Evolutionary conservation across 495 filamentous ascomycete genomes (phyloP).

Genomic region (Ascodesmis nigricans): DNA sequence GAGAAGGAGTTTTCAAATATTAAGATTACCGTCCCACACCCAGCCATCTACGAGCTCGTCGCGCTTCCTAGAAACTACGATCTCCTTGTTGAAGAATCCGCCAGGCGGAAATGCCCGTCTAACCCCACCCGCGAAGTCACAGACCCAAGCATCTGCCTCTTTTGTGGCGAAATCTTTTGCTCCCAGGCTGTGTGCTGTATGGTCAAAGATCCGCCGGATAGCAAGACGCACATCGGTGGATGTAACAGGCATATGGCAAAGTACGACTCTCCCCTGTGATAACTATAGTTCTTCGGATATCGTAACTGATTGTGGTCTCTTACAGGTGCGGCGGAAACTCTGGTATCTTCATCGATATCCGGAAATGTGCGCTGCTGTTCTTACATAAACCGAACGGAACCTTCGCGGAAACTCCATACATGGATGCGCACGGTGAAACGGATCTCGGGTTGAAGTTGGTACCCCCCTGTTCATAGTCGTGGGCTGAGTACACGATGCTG

Average conservation of each 20-base stretch:
- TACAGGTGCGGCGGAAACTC: constrained; percentile 66
- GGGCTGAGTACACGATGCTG: too few species aligned
- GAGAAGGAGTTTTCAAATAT: background rate
- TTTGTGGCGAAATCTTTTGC: constrained; percentile 92
- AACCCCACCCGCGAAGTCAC: constrained; percentile 63
- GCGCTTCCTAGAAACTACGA: constrained; percentile 83
- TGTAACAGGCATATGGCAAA: constrained; percentile 73
- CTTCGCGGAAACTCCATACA: constrained; percentile 72
- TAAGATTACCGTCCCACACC: constrained; percentile 39
- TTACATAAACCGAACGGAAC: constrained; percentile 60
- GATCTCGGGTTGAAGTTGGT: constrained; percentile 53
- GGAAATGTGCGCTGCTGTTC: constrained; percentile 79
- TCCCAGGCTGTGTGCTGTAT: constrained; percentile 81
- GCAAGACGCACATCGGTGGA: constrained; percentile 43
- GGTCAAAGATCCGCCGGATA: constrained; percentile 27
- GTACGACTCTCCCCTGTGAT: constrained; percentile 31
- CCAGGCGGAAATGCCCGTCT: constrained; percentile 62
- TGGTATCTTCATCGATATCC: constrained; percentile 85
- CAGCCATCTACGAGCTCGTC: constrained; percentile 79
- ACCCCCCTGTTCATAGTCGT: too few species aligned
- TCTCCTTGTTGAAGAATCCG: constrained; percentile 76
- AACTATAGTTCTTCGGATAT: background rate
- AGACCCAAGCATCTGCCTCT: constrained; percentile 78
- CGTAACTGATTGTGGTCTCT: constrained; percentile 7
- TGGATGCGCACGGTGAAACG: constrained; percentile 84